These are phyloP conservation scores for Lanmaoa pseudosensibilis DNA, from an alignment of 768 basidiomycete genomes.

Conservation along the genomic window DNA sequence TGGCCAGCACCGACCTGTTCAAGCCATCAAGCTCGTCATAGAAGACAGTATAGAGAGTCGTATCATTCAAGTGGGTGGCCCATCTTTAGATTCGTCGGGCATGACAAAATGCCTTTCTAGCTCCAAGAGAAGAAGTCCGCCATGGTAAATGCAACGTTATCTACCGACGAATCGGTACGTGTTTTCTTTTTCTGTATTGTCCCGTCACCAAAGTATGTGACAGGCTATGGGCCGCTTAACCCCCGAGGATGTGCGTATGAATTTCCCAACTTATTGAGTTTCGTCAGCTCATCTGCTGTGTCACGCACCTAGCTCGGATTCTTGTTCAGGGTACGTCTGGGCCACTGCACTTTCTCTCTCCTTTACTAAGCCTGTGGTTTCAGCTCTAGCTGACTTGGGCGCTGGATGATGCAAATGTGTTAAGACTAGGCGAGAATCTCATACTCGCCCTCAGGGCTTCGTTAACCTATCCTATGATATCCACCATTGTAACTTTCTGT, in stretches of 20 bases:
- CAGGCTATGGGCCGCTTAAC: slow-evolving; percentile 93
- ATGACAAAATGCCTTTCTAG: slow-evolving; percentile 33
- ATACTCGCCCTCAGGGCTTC: neutral
- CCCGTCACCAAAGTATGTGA: slow-evolving; percentile 10
- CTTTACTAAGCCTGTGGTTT: neutral
- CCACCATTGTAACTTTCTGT: neutral
- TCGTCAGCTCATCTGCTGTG: slow-evolving; percentile 4
- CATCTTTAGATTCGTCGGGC: neutral
- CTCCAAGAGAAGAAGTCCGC: slow-evolving; percentile 97
- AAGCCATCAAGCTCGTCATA: slow-evolving; percentile 90
- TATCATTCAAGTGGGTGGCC: slow-evolving; percentile 72
- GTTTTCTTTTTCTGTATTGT: neutral
- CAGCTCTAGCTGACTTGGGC: slow-evolving; percentile 19
- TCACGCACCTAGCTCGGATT: slow-evolving; percentile 38
- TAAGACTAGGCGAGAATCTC: neutral
- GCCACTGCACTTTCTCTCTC: neutral
- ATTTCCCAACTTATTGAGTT: neutral
- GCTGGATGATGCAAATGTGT: neutral
- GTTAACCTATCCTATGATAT: neutral
- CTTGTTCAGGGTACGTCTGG: slow-evolving; percentile 46
- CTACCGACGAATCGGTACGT: slow-evolving; percentile 74
- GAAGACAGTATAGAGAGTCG: slow-evolving; percentile 97
- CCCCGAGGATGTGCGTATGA: slow-evolving; percentile 65
- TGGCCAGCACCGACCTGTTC: slow-evolving; percentile 91
- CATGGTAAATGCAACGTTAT: slow-evolving; percentile 88